phyloP scores from a whole-genome alignment of 495 filamentous ascomycete species.

The Coniosporium apollinis region DNA sequence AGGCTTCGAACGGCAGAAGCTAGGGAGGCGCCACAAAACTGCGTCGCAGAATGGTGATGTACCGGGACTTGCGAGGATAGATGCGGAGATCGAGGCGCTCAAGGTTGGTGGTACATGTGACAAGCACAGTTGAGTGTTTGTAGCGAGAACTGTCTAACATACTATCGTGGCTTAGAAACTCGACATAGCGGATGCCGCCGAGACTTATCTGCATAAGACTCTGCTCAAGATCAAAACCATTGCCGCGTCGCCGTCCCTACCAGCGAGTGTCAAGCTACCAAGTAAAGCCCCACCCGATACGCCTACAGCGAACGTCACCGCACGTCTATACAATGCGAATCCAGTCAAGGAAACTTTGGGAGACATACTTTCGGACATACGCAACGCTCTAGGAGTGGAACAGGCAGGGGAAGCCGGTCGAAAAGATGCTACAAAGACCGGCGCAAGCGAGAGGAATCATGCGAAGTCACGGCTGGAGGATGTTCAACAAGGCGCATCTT shows the following conservation, averaged over 20 bases:
- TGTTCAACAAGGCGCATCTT: too few relatives aligned
- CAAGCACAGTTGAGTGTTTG: neutral
- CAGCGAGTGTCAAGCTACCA: slow-evolving; percentile 18
- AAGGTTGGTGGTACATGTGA: slow-evolving; percentile 38
- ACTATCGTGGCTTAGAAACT: slow-evolving; percentile 24
- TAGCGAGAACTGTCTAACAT: slow-evolving; percentile 1
- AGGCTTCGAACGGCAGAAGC: slow-evolving; percentile 79
- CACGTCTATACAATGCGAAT: slow-evolving; percentile 60
- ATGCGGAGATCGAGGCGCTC: slow-evolving; percentile 54
- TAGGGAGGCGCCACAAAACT: slow-evolving; percentile 57
- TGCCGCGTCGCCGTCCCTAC: slow-evolving; percentile 33
- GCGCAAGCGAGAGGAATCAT: neutral
- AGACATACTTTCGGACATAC: neutral
- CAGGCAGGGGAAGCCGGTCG: slow-evolving; percentile 22
- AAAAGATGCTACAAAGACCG: neutral
- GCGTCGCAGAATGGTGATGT: slow-evolving; percentile 34
- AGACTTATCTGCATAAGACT: slow-evolving; percentile 56
- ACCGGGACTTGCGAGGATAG: slow-evolving; percentile 31
- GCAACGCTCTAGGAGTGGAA: slow-evolving; percentile 37
- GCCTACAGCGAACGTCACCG: slow-evolving; percentile 54
- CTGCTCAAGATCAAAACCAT: slow-evolving; percentile 59
- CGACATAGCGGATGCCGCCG: slow-evolving; percentile 45
- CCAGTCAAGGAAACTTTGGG: slow-evolving; percentile 52
- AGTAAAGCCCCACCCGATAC: slow-evolving; percentile 28
- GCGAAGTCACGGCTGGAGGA: too few relatives aligned